Conservation (phyloP, 2,329 filamentous ascomycete genomes). For the Chrysoporthe austroafricana region DNA sequence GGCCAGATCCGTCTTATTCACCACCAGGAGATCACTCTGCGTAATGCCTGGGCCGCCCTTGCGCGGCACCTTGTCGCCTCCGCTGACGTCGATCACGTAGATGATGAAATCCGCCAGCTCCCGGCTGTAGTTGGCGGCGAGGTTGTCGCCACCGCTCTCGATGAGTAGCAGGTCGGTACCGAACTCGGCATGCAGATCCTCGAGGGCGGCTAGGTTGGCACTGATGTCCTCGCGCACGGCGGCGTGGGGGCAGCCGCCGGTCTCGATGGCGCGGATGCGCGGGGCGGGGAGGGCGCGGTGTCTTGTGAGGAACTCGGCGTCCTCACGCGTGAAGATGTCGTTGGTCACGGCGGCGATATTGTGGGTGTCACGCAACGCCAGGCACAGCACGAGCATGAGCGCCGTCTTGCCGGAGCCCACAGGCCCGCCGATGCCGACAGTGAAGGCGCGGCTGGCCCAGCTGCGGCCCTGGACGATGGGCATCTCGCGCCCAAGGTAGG, state of each 20-base stretch:
- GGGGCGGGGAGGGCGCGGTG: slow-evolving; percentile 80
- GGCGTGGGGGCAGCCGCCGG: slow-evolving; percentile 94
- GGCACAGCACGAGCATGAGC: slow-evolving; percentile 92
- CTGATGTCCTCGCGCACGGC: slow-evolving; percentile 97
- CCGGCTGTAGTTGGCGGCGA: slow-evolving; percentile 93
- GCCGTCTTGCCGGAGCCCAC: slow-evolving; percentile 98
- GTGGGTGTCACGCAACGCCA: slow-evolving; percentile 77
- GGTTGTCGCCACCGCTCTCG: slow-evolving; percentile 93
- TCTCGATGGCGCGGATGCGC: slow-evolving; percentile 95
- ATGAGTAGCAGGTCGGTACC: slow-evolving; percentile 85
- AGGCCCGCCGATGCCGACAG: slow-evolving; percentile 97
- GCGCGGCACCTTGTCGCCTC: slow-evolving; percentile 93
- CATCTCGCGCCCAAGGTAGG: slow-evolving; percentile 88
- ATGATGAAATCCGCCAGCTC: slow-evolving; percentile 97
- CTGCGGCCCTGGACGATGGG: slow-evolving; percentile 86
- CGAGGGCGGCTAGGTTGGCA: slow-evolving; percentile 88
- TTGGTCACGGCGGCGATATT: slow-evolving; percentile 96
- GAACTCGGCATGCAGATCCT: slow-evolving; percentile 83
- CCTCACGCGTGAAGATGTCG: slow-evolving; percentile 98
- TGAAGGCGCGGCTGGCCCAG: slow-evolving; percentile 90
- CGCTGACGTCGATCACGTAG: slow-evolving; percentile 96
- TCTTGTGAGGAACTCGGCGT: slow-evolving; percentile 94
- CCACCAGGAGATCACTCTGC: slow-evolving; percentile 88
- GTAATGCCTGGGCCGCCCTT: slow-evolving; percentile 98
- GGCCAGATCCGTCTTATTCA: slow-evolving; percentile 97